Base-by-base conservation (phyloP, 257 asterid species). In the Salvia splendens region DNA sequence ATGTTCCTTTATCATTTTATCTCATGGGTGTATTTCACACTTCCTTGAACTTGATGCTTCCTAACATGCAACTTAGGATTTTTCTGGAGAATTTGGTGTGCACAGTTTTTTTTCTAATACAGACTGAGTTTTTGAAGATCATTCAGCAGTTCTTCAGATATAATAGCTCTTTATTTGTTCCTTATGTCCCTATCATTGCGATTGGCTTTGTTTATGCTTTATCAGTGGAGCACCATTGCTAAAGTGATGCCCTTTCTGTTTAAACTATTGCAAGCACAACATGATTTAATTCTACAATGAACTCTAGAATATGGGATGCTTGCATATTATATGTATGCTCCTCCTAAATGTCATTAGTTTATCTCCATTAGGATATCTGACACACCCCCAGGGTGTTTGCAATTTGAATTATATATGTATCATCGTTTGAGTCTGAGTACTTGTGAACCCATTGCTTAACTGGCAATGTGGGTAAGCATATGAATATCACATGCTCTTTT, bases 311-410 rank as follows among this genome's bases (percentile, higher is more conserved):
- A 60, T 10, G 12, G 62, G 24, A 40, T 67, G 30, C 61, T 32
- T 28, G 11, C 35, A 15, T 47, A 15, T 45, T 12, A 6, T 4
- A 12, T 12, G 33, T 33, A 57, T 50, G 45, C 30, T 24, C 45
- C 14, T 61, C 59, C 11, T 30, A n/a, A 7, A 62, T 35, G 10
- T 15, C 46, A 42, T 15, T 24, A 5, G 43, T 33, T 24, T 33
- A 6, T 55, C 32, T 12, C 60, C 53, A 5, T 6, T 8, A 7
- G 12, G 52, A 70, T 69, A 59, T 73, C 38, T 64, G 42, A 16
- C 56, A 8, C 30, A 59, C 36, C 3, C 43, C 33, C 10, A 55
- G 45, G 35, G n/a, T 30, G 50, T 24, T 24, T 42, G 32, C 40
- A 6, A 28, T 57, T 52, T 65, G 58, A 63, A 33, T 42, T n/a